phyloP scores from a whole-genome alignment of 768 basidiomycete species.

The Mycena kentingensis region DNA sequence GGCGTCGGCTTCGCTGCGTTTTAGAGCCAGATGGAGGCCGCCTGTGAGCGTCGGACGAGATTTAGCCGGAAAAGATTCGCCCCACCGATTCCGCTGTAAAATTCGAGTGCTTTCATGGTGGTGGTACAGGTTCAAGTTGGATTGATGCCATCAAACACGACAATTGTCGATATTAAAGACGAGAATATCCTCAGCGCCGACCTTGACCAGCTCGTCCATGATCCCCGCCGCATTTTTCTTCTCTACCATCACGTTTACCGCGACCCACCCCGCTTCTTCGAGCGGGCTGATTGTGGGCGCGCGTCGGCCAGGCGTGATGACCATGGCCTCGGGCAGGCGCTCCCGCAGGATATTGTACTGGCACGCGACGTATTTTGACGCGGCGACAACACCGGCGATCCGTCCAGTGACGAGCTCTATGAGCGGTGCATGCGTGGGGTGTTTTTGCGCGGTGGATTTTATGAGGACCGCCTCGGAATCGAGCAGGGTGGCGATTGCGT shows the following conservation, averaged over 20 bases:
- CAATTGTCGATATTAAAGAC: slow-evolving; percentile 92
- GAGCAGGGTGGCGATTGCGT: slow-evolving; percentile 88
- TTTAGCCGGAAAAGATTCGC: slow-evolving; percentile 1
- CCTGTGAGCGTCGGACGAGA: slow-evolving; percentile 40
- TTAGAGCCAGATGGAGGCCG: slow-evolving; percentile 70
- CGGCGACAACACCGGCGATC: slow-evolving; percentile 90
- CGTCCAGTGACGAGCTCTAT: slow-evolving; percentile 82
- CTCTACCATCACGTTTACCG: slow-evolving; percentile 90
- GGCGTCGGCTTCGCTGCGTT: slow-evolving; percentile 48
- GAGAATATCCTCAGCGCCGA: slow-evolving; percentile 90
- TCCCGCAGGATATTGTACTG: slow-evolving; percentile 87
- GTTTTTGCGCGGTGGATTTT: slow-evolving; percentile 67
- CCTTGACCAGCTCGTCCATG: slow-evolving; percentile 84
- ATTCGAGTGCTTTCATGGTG: slow-evolving; percentile 51
- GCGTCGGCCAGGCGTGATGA: slow-evolving; percentile 84
- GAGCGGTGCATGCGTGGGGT: slow-evolving; percentile 61
- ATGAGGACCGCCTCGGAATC: slow-evolving; percentile 91
- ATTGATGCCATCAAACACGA: no score
- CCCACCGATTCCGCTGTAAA: slow-evolving; percentile 80
- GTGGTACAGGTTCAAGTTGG: slow-evolving; percentile 7
- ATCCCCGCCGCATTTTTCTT: slow-evolving; percentile 75
- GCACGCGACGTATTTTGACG: slow-evolving; percentile 83
- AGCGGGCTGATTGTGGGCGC: slow-evolving; percentile 87
- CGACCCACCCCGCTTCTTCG: slow-evolving; percentile 86
- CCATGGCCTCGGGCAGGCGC: slow-evolving; percentile 59